Evolutionary conservation across 768 basidiomycete genomes (phyloP).

Genomic region (Leccinum rimulosum): DNA sequence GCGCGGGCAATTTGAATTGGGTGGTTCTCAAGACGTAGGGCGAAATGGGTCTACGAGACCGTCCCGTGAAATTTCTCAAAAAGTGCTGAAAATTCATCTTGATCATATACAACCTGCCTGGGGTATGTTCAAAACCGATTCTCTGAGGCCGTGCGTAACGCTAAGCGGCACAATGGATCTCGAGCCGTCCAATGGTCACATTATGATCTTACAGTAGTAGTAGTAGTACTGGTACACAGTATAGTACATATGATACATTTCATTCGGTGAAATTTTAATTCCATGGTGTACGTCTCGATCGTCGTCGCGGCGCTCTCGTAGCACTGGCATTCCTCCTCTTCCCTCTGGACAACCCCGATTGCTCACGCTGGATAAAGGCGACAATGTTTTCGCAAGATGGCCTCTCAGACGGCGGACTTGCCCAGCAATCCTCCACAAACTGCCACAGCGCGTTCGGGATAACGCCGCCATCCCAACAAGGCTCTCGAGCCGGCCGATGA

Average conservation of each 20-base stretch:
- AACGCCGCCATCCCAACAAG: conserved; percentile 20
- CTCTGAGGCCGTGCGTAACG: no score
- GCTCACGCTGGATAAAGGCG: conserved; percentile 14
- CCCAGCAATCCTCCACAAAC: conserved; percentile 26
- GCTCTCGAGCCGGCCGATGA: conserved; percentile 7
- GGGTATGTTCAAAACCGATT: no score
- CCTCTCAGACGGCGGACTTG: conserved; percentile 11
- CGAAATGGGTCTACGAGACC: no score
- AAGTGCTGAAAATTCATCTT: no score
- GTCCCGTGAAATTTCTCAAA: no score
- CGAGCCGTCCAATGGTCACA: background rate
- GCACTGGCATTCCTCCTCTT: background rate
- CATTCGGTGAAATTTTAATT: background rate
- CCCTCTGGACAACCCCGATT: background rate
- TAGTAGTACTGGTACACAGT: background rate
- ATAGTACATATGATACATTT: background rate
- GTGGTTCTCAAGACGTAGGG: no score
- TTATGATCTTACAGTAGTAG: background rate
- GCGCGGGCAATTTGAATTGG: no score
- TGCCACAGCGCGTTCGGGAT: conserved; percentile 25
- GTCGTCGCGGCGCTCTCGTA: background rate
- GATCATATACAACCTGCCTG: no score
- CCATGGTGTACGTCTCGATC: background rate
- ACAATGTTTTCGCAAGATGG: conserved; percentile 16
- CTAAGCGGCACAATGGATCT: no score